A percentile compares a stretch with the other conserved stretches of the same genome.
Conservation (phyloP, 1,284 basidiomycete genomes). For the Wolfiporia cocos region DNA sequence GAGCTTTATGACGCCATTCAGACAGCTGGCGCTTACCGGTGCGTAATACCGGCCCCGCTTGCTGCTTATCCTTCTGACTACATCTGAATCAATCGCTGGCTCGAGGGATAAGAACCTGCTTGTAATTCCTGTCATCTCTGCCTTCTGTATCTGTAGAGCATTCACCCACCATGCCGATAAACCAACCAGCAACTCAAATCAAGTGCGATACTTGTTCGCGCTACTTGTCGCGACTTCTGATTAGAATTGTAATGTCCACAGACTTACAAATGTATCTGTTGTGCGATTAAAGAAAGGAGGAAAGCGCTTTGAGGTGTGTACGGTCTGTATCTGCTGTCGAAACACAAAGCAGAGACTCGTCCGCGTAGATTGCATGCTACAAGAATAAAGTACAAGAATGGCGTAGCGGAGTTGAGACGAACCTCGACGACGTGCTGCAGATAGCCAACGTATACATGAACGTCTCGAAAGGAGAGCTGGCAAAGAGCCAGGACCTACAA, state of each 20-base stretch:
- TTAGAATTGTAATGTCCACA: slow-evolving; percentile 25
- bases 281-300: slow-evolving; percentile 95
- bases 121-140: too few species aligned
- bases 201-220: slow-evolving; percentile 43
- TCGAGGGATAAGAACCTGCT: too few species aligned
- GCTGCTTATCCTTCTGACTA: too few species aligned
- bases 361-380: slow-evolving; percentile 96
- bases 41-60: too few species aligned
- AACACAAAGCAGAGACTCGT: too few species aligned
- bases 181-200: slow-evolving; percentile 85
- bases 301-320: slow-evolving; percentile 88
- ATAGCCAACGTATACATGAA: slow-evolving; percentile 96
- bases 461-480: slow-evolving; percentile 94
- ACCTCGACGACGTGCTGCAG: slow-evolving; percentile 94
- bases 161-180: slow-evolving; percentile 46
- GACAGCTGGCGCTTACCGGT: too few species aligned
- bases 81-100: too few species aligned
- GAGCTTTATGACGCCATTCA: too few species aligned
- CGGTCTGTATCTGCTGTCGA: not conserved
- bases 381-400: slow-evolving; percentile 99
- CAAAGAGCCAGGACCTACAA: slow-evolving; percentile 83
- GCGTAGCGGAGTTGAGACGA: slow-evolving; percentile 89
- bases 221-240: slow-evolving; percentile 8
- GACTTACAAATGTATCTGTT: slow-evolving; percentile 94
- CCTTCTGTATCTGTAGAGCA: too few species aligned